Percentiles rank a stretch among this genome's conserved stretches.
phyloP scores from a whole-genome alignment of 805 yeast species.

The Jamesozyma jinghongensis region DNA sequence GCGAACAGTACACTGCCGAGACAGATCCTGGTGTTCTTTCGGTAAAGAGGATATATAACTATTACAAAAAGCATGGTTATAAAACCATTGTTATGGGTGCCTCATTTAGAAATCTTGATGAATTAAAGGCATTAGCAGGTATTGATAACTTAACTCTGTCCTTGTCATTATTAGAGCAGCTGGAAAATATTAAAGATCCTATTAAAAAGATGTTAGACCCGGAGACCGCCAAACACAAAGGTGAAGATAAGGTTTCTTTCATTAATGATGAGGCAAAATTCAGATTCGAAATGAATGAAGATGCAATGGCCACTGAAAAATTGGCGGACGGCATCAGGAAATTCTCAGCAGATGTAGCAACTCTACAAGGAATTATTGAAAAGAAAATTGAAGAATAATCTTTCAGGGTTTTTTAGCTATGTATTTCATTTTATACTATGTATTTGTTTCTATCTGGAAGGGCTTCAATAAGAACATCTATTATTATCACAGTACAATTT shows the following conservation, averaged over 20 bases:
- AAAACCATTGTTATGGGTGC: slow-evolving; percentile 99
- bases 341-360: slow-evolving; percentile 86
- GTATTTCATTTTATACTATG: not conserved
- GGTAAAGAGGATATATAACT: slow-evolving; percentile 81
- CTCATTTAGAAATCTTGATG: slow-evolving; percentile 92
- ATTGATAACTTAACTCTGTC: slow-evolving; percentile 91
- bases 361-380: slow-evolving; percentile 61
- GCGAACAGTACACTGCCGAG: slow-evolving; percentile 68
- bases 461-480: too few species aligned
- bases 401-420: not conserved
- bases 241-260: slow-evolving; percentile 61
- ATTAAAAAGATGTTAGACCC: slow-evolving; percentile 78
- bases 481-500: too few species aligned
- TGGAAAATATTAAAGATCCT: slow-evolving; percentile 60
- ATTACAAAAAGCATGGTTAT: slow-evolving; percentile 93
- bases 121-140: slow-evolving; percentile 93
- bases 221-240: slow-evolving; percentile 39
- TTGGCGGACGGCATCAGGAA: slow-evolving; percentile 96
- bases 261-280: slow-evolving; percentile 80
- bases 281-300: slow-evolving; percentile 89
- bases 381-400: slow-evolving; percentile 40
- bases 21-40: slow-evolving; percentile 90
- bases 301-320: slow-evolving; percentile 97
- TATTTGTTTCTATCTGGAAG: not conserved
- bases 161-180: slow-evolving; percentile 82